Base-by-base conservation (phyloP, 2,329 filamentous ascomycete genomes). In the Talaromyces sp. region DNA sequence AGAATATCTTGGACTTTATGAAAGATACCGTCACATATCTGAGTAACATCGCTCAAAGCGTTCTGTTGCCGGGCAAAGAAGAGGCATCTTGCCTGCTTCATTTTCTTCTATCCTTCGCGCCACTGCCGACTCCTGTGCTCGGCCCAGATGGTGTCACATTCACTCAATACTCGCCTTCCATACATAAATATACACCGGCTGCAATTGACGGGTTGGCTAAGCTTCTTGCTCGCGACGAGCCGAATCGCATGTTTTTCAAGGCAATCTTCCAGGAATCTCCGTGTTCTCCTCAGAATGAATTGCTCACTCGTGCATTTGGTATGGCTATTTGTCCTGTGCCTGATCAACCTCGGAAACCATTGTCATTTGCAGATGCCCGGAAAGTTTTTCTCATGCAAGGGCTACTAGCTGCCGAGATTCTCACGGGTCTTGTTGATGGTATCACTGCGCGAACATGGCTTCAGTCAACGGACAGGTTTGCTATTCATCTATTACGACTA, bases 1-100 rank as follows among this genome's bases (percentile, higher is more conserved):
- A 86, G 72, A 97, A 97, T 77, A 95, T 91, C 0, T 82, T 97
- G 69, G 95, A 99, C 77, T 94, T 98, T 72, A 96, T 97, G 91
- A 99, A 99, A 79, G 95, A 99, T 76, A 83, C 93, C 35, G 87
- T 98, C 65, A 89, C 92, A 16, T 88, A 96, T 69, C 82, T 99
- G 63, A 97, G 94, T 64, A 98, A 99, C 76, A 87, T 96, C 57
- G 88, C 93, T 8, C 87, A 91, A 56, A 86, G 87, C 10, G 85
- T 98, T 61, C 90, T 94, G 73, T 82, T 99, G 45, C 90, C 93
- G 1, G 90, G 90, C 22, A 89, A 91, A 68, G 93, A 98, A 73
- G 93, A 98, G 74, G 93, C 93, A 0, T 82, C 92, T 45, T 92
- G 91, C 72, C 83, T 98, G 7, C 81, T 99, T 45, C 90, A 96